Evolutionary conservation across 257 asterid genomes (phyloP), one percentile per base, ranked within the genome.

Genomic region (Fraxinus excelsior): DNA sequence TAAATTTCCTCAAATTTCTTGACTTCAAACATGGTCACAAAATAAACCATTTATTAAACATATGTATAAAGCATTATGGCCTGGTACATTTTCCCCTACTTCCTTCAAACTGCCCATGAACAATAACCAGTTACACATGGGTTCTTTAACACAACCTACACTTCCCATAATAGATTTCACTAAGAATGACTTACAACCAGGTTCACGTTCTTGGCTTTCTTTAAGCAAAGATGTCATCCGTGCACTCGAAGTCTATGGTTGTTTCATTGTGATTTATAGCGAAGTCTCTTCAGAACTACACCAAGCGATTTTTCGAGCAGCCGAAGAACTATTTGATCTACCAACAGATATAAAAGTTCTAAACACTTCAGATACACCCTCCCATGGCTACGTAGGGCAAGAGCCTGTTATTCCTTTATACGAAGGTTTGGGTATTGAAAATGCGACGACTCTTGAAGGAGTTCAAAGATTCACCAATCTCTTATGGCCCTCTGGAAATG

Each of bases 401-500:
- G 66, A 65, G 70, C 83, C 89, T 2, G 0, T 74, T 7, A 71
- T 86, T 4, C 92, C 92, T 18, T 58, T 88, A 34, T 86, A 81
- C 31, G 90, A 88, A 82, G 82, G 90, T 10, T 25, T 88, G 2
- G 90, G 89, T 10, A 73, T 88, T 46, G 90, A 85, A 67, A 71
- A 83, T 49, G 74, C 92, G 5, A 81, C 76, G 1, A 80, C 79
- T 29, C 34, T 4, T 4, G 71, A 72, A 72, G 86, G 79, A 32
- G 79, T 73, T 12, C 5, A 80, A 28, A 74, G 12, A 3, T 88
- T 88, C 25, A 76, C 85, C 14, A 19, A 5, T 70, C 82, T 84
- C 66, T n/a, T 88, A 64, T 88, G 92, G 92, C 92, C 92, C 6
- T 72, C 79, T 0, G 92, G 90, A 67, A 84, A 88, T 46, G 25